A percentile compares a stretch with the other conserved stretches of the same genome.
phyloP scores from a whole-genome alignment of 1,284 basidiomycete genomes.

The Limonomyces culmigenus region DNA sequence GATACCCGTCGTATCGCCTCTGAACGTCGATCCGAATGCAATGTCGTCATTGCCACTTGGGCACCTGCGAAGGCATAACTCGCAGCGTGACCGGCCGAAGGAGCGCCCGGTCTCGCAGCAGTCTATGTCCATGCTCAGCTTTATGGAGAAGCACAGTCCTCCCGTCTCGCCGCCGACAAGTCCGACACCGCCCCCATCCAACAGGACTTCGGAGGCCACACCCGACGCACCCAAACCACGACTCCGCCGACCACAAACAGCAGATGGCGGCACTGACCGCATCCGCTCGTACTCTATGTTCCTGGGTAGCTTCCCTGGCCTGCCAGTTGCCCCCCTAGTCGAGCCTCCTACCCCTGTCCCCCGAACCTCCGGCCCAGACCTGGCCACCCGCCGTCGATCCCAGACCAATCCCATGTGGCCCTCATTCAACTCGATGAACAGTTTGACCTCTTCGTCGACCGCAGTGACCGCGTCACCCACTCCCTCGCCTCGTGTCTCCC shows the following conservation, averaged over 20 bases:
- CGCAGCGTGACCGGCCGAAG: conserved; percentile 18
- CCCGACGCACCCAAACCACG: conserved; percentile 5
- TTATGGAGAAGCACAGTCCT: too few relatives aligned
- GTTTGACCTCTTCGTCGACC: conserved; percentile 13
- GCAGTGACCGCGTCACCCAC: conserved; percentile 13
- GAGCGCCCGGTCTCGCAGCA: conserved; percentile 1
- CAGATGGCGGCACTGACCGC: not conserved
- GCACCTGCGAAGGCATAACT: conserved; percentile 33
- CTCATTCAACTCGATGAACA: conserved; percentile 7
- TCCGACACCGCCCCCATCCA: too few relatives aligned
- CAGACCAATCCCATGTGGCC: not conserved
- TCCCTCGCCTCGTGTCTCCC: conserved; percentile 27
- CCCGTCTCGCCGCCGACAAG: too few relatives aligned
- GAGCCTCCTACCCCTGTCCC: conserved; percentile 6
- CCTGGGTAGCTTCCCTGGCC: not conserved
- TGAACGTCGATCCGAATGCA: conserved; percentile 23
- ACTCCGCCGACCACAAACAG: conserved; percentile 5
- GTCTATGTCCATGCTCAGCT: too few relatives aligned
- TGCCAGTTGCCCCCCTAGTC: conserved; percentile 7
- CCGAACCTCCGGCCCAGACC: conserved; percentile 9
- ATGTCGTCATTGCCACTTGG: too few relatives aligned
- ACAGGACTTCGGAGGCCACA: not conserved
- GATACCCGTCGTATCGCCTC: conserved; percentile 34
- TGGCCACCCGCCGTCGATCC: conserved; percentile 3
- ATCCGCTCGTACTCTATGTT: conserved; percentile 6